These are phyloP conservation scores for Boechera retrofracta DNA, from an alignment of 345 rosid species.

Conservation along the genomic window DNA sequence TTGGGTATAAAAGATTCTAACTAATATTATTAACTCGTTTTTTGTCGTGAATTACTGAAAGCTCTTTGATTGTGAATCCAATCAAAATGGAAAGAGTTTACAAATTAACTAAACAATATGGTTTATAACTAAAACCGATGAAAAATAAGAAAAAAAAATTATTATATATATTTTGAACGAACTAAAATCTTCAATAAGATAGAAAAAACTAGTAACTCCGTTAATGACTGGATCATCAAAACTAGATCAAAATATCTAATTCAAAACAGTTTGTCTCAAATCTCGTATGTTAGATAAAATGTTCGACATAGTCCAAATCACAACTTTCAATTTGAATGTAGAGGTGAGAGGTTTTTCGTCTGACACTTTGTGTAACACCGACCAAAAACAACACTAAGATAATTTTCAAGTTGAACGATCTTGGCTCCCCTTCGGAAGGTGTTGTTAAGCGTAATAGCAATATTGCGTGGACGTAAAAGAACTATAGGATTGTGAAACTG, in stretches of 20 bases:
- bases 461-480: neutral
- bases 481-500: neutral
- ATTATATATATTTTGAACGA: no score
- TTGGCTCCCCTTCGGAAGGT: neutral
- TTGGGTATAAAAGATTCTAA: no score
- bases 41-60: no score
- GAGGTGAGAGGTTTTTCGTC: neutral
- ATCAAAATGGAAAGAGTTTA: no score
- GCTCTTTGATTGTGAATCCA: no score
- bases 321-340: neutral
- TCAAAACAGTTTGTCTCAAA: neutral
- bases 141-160: no score
- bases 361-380: neutral
- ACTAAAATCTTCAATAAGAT: no score
- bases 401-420: neutral
- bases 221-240: neutral
- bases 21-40: no score
- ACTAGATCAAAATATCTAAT: neutral
- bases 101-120: no score
- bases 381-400: neutral
- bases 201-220: neutral
- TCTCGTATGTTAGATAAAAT: neutral
- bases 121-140: no score
- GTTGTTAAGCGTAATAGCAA: neutral
- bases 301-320: neutral